A percentile compares a stretch with the other conserved stretches of the same genome.
These are phyloP conservation scores for Epichloe scottii DNA, from an alignment of 2,329 filamentous ascomycete species.

Conservation along the genomic window DNA sequence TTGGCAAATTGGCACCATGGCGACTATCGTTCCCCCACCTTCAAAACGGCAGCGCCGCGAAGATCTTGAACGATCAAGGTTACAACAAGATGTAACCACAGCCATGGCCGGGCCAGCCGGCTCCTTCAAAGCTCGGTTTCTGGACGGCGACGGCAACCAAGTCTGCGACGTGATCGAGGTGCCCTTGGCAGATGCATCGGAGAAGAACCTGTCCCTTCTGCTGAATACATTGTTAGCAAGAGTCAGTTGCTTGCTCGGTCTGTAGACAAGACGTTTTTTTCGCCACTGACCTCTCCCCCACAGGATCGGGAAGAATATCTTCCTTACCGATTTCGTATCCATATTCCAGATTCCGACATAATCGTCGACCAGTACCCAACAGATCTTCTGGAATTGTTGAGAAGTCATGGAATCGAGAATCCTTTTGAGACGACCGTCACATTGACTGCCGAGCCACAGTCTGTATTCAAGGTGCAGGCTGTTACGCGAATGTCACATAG, in stretches of 20 bases:
- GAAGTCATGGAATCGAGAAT: conserved; percentile 42
- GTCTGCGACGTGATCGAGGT: conserved; percentile 59
- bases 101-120: conserved; percentile 58
- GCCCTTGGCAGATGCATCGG: conserved; percentile 70
- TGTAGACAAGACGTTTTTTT: neutral
- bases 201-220: conserved; percentile 79
- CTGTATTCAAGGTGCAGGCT: conserved; percentile 84
- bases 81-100: conserved; percentile 62
- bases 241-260: conserved; percentile 26
- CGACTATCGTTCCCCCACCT: conserved; percentile 70
- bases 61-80: conserved; percentile 54
- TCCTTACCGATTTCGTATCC: conserved; percentile 50
- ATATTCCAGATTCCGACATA: conserved; percentile 39
- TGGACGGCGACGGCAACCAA: conserved; percentile 67
- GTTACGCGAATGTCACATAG: conserved; percentile 81
- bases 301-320: conserved; percentile 45
- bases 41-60: conserved; percentile 79
- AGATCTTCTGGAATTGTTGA: conserved; percentile 41
- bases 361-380: conserved; percentile 44
- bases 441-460: conserved; percentile 62
- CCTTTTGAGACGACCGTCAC: conserved; percentile 43
- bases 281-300: neutral
- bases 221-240: conserved; percentile 74
- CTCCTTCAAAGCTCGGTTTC: conserved; percentile 75
- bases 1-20: conserved; percentile 39